Evolutionary conservation across 2,329 filamentous ascomycete species (phyloP), one percentile per base, ranked within the genome.

Genomic region (Tolypocladium album): DNA sequence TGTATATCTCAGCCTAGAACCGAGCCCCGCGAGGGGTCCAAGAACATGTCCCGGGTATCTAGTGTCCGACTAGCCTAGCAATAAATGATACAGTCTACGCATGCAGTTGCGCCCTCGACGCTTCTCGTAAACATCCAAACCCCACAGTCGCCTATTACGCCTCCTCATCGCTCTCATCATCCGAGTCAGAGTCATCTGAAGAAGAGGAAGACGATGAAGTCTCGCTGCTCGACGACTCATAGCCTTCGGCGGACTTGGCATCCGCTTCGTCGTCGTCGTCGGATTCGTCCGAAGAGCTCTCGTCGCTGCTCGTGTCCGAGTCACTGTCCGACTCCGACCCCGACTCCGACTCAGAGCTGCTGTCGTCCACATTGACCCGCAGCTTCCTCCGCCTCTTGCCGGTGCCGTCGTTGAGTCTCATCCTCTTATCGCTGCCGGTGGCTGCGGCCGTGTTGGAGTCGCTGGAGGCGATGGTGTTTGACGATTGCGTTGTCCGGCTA

Each of bases 301-400:
- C 73, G 64, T 70, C 73, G 65, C 70, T 72, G 67, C 71, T 74
- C 34, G 67, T 69, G 36, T 69, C 68, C 6, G 69, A 70, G 43
- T 68, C 68, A 34, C 62, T 66, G 1, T 47, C 56, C 24, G 59
- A 55, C 43, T 50, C 59, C 3, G 59, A 50, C 31, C 70, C 67
- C 4, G 59, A 50, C 31, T 70, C 67, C 4, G 66, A 68, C 36
- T 65, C 64, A 0, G 70, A 73, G 70, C 72, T 75, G 64, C 76
- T 71, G 61, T 78, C 76, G 36, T 79, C 76, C 22, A 75, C 68
- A 58, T 74, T 75, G 13, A 75, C 75, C n/a, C 82, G 77, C 58
- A 77, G 71, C 69, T 86, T 87, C 61, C 81, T 72, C 61, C 76
- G 73, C 59, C 79, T 75, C 72, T 81, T 84, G 58, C 75, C 72